phyloP scores from a whole-genome alignment of 768 basidiomycete genomes.

The Calocybe cyanea region DNA sequence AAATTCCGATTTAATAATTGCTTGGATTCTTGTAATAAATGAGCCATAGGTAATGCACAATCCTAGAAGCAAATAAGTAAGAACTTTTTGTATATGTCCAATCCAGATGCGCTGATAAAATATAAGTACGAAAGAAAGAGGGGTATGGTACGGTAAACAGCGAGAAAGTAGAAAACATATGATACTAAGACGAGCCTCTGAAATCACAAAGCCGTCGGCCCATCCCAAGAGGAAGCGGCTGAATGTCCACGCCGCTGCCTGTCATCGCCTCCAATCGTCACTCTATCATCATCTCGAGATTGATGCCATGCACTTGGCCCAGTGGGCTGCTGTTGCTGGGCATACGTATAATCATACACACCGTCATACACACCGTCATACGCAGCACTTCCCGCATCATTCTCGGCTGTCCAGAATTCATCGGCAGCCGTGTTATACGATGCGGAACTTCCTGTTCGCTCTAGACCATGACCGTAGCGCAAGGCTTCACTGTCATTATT shows the following conservation, averaged over 20 bases:
- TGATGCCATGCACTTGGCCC: too few species aligned
- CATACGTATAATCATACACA: background rate
- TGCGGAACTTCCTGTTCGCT: conserved; percentile 34
- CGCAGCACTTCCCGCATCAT: conserved; percentile 3
- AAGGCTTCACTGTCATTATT: conserved; percentile 13
- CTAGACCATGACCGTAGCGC: conserved; percentile 15
- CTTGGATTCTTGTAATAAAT: conserved; percentile 18
- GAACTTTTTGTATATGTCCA: conserved; percentile 23
- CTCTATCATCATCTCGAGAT: conserved; percentile 23
- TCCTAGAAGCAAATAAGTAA: conserved; percentile 13
- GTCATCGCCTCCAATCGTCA: conserved; percentile 22
- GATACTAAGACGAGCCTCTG: conserved; percentile 12
- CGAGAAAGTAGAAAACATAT: background rate
- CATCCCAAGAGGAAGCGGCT: conserved; percentile 33
- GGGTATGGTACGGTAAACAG: conserved; percentile 1
- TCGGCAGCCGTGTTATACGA: conserved; percentile 45
- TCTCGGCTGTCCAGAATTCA: conserved; percentile 33
- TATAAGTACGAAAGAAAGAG: conserved; percentile 10
- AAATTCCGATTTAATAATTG: conserved; percentile 17
- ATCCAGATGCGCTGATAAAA: conserved; percentile 26
- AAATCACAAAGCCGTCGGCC: conserved; percentile 37
- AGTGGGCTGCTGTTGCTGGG: too few species aligned
- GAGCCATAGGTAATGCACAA: conserved; percentile 9
- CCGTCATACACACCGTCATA: too few species aligned
- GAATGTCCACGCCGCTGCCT: conserved; percentile 16